Evolutionary conservation across 257 asterid genomes (phyloP).

Genomic region (Henckelia pumila): DNA sequence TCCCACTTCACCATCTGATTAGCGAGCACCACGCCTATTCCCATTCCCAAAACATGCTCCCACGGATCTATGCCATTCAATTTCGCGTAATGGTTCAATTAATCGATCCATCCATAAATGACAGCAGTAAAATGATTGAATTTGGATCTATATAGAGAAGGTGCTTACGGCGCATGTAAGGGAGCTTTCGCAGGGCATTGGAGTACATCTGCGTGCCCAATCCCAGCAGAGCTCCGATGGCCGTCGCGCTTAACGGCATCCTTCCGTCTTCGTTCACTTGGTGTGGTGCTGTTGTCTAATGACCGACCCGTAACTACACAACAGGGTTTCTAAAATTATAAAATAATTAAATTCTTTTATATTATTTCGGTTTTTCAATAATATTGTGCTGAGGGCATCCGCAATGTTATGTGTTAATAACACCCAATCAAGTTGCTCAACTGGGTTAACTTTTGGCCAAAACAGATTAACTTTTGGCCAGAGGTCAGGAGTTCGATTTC

Average conservation of each 20-base stretch:
- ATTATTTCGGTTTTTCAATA: too few species aligned
- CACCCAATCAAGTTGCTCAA: too few species aligned
- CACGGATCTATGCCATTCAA: constrained; percentile 98
- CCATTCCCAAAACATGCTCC: constrained; percentile 98
- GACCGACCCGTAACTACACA: not conserved
- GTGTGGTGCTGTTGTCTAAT: not conserved
- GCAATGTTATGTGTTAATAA: too few species aligned
- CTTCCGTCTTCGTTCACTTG: not conserved
- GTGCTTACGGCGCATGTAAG: constrained; percentile 91
- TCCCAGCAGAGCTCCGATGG: constrained; percentile 83
- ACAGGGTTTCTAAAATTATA: too few species aligned
- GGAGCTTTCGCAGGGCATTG: constrained; percentile 96
- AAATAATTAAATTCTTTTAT: too few species aligned
- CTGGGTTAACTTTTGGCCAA: too few species aligned
- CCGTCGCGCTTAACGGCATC: constrained; percentile 86
- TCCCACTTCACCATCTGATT: constrained; percentile 92
- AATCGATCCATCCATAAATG: not conserved
- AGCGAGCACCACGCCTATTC: constrained; percentile 76
- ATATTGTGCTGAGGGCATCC: too few species aligned
- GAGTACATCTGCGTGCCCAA: constrained; percentile 94
- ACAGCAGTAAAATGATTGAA: not conserved
- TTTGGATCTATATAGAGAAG: not conserved
- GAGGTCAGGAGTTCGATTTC: too few species aligned
- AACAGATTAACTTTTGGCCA: too few species aligned
- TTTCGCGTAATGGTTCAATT: not conserved